Evolutionary conservation across 106 monocot species (phyloP).

Genomic region (Xerophyta viscosa): DNA sequence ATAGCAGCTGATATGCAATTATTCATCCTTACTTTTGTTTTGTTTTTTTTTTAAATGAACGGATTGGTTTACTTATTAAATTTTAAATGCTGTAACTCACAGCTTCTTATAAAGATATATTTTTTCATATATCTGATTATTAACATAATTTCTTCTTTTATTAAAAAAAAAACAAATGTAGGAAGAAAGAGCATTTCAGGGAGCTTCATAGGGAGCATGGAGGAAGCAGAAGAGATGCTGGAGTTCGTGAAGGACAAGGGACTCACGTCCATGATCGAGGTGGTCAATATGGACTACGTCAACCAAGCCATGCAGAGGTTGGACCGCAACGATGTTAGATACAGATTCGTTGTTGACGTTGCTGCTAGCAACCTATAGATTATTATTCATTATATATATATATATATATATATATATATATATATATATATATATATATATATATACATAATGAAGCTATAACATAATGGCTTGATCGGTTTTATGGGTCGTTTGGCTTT

Average conservation of each 20-base stretch:
- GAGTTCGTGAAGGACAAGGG: conserved; percentile 73
- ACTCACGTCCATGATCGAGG: conserved; percentile 63
- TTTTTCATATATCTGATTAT: no score
- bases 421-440: no score
- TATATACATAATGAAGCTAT: no score
- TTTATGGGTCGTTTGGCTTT: no score
- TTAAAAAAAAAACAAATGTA: background rate
- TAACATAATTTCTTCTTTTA: background rate
- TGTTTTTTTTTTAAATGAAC: no score
- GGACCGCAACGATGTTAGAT: conserved; percentile 87
- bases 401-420: no score
- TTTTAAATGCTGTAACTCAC: no score
- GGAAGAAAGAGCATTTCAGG: conserved; percentile 85
- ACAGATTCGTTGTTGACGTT: conserved; percentile 92
- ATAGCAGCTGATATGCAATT: no score
- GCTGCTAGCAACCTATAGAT: conserved; percentile 46
- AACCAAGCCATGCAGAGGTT: conserved; percentile 74
- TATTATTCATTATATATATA: no score
- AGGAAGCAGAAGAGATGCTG: conserved; percentile 78
- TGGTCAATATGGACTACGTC: conserved; percentile 79
- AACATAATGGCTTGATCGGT: no score
- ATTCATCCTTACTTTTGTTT: no score
- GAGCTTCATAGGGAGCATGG: conserved; percentile 92
- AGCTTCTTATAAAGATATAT: no score
- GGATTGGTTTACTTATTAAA: background rate